Conservation (phyloP, 768 basidiomycete genomes). For the Lactarius hengduanensis region DNA sequence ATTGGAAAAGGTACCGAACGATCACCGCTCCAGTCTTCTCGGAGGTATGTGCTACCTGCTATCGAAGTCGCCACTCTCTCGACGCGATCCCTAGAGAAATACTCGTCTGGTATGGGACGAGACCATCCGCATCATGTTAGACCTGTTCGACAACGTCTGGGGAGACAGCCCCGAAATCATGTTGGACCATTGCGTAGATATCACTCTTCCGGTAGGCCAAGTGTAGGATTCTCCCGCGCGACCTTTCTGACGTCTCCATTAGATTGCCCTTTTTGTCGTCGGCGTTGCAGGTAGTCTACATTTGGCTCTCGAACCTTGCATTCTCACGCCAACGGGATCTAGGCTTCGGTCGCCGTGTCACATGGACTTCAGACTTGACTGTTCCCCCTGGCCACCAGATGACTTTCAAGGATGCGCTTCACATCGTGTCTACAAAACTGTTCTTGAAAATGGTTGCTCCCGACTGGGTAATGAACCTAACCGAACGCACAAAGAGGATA, state of each 20-base stretch:
- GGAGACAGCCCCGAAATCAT: conserved; percentile 39
- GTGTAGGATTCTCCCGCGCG: too few species aligned
- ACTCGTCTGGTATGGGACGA: conserved; percentile 43
- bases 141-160: conserved; percentile 47
- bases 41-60: conserved; percentile 41
- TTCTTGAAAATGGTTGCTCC: conserved; percentile 43
- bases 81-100: conserved; percentile 32
- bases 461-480: conserved; percentile 41
- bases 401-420: conserved; percentile 50
- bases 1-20: conserved; percentile 66
- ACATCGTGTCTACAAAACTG: conserved; percentile 42
- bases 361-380: conserved; percentile 46
- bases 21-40: conserved; percentile 65
- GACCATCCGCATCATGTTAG: conserved; percentile 35
- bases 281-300: conserved; percentile 43
- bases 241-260: background rate
- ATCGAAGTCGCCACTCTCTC: background rate
- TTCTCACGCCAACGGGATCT: background rate
- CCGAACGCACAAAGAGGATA: conserved; percentile 36
- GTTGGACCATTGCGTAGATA: conserved; percentile 48
- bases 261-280: conserved; percentile 59
- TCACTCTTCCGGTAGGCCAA: conserved; percentile 51
- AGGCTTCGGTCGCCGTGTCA: conserved; percentile 50
- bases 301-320: background rate
- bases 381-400: conserved; percentile 46